These are phyloP conservation scores for Thuidium tamariscinum DNA, from an alignment of 225 moss, liverwort and hornwort species.

Conservation along the genomic window DNA sequence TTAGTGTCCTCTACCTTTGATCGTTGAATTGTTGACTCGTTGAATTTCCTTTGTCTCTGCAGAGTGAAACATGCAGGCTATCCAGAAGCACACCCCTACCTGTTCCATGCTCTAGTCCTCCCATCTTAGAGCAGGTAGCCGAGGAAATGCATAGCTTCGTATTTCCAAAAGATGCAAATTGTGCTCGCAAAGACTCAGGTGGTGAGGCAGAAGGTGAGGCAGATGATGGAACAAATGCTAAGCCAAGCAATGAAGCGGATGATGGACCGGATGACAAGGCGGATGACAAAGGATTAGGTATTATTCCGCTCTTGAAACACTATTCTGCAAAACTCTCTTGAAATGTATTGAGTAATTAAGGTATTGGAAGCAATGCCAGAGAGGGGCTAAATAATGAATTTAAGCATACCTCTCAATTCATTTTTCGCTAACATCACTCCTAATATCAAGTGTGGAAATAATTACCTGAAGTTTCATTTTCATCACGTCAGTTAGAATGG, in stretches of 20 bases:
- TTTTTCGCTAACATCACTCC: not conserved
- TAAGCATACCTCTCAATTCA: not conserved
- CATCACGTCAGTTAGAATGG: not conserved
- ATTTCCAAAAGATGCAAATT: conserved; percentile 27
- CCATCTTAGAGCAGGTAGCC: conserved; percentile 10
- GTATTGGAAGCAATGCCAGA: not conserved
- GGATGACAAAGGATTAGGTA: conserved; percentile 2
- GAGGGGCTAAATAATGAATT: not conserved
- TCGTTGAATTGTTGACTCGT: not conserved
- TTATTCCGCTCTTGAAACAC: not conserved
- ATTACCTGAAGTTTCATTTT: not conserved
- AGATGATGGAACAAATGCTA: not conserved
- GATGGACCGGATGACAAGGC: not conserved
- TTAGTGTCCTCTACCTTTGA: not conserved
- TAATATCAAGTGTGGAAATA: too few species aligned
- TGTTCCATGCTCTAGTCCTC: not conserved
- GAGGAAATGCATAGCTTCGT: conserved; percentile 29
- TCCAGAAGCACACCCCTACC: not conserved
- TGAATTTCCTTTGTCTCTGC: not conserved
- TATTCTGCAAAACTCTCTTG: not conserved
- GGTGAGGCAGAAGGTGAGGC: not conserved
- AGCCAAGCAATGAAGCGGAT: not conserved
- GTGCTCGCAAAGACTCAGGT: not conserved
- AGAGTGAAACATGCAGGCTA: not conserved
- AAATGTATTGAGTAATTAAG: not conserved